Evolutionary conservation across 805 yeast genomes (phyloP).

Genomic region (Kazachstania taianensis): DNA sequence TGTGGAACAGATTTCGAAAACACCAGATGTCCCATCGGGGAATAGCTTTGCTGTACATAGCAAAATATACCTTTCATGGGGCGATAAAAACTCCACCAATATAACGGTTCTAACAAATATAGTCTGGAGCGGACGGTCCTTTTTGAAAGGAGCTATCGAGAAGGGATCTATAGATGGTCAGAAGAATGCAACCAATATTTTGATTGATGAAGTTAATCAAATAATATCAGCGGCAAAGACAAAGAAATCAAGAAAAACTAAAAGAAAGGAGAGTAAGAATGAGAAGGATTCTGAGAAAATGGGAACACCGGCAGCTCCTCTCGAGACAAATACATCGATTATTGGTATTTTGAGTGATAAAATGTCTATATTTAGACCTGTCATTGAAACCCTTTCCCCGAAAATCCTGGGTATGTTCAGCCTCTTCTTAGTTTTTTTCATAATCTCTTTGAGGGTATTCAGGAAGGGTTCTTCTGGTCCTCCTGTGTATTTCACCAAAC

Average conservation of each 20-base stretch:
- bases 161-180: conserved; percentile 71
- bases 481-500: conserved; percentile 9
- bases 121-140: conserved; percentile 65
- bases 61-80: conserved; percentile 54
- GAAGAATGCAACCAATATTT: conserved; percentile 40
- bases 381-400: conserved; percentile 11
- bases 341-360: neutral
- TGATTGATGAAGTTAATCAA: conserved; percentile 35
- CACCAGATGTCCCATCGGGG: conserved; percentile 75
- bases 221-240: conserved; percentile 21
- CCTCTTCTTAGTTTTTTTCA: conserved; percentile 5
- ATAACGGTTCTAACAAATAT: conserved; percentile 47
- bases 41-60: conserved; percentile 55
- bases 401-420: conserved; percentile 5
- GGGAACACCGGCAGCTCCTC: neutral
- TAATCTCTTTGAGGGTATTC: neutral
- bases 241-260: conserved; percentile 8
- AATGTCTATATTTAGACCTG: neutral
- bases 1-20: conserved; percentile 44
- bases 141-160: conserved; percentile 70
- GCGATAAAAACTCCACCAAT: conserved; percentile 40
- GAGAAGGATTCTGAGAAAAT: conserved; percentile 3
- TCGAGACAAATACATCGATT: neutral
- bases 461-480: neutral
- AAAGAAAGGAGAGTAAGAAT: conserved; percentile 6